These are phyloP conservation scores for Macaranga tanarius DNA, from an alignment of 441 rosid genomes.

Conservation along the genomic window DNA sequence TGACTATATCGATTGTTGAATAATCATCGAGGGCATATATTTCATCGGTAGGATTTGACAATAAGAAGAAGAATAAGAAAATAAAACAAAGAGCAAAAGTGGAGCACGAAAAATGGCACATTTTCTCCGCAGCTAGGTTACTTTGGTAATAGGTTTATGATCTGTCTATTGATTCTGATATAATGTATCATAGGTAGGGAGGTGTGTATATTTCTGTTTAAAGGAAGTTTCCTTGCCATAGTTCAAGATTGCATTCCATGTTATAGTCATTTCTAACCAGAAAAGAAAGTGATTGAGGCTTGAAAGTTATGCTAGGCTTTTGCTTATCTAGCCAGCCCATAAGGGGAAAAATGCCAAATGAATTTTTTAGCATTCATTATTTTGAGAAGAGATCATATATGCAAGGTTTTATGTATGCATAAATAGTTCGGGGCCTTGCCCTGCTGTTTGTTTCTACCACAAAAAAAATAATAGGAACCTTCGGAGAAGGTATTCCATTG, in stretches of 20 bases:
- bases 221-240: slow-evolving; percentile 4
- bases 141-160: neutral
- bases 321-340: neutral
- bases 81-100: slow-evolving; percentile 13
- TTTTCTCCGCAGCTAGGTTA: neutral
- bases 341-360: neutral
- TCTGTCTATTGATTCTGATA: neutral
- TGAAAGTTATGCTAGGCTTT: neutral
- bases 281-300: neutral
- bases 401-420: neutral
- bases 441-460: no score
- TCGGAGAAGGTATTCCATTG: slow-evolving; percentile 11
- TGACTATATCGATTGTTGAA: slow-evolving; percentile 28
- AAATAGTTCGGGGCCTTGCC: no score
- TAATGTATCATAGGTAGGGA: neutral
- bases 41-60: slow-evolving; percentile 1
- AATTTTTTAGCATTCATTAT: neutral
- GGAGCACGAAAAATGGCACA: slow-evolving; percentile 17
- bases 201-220: neutral
- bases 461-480: slow-evolving; percentile 29
- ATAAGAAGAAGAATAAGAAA: slow-evolving; percentile 22
- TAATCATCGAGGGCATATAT: neutral
- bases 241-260: neutral
- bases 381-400: no score
- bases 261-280: no score